Evolutionary conservation across 257 asterid species (phyloP), one percentile per base, ranked within the genome.

Genomic region (Vinca minor): DNA sequence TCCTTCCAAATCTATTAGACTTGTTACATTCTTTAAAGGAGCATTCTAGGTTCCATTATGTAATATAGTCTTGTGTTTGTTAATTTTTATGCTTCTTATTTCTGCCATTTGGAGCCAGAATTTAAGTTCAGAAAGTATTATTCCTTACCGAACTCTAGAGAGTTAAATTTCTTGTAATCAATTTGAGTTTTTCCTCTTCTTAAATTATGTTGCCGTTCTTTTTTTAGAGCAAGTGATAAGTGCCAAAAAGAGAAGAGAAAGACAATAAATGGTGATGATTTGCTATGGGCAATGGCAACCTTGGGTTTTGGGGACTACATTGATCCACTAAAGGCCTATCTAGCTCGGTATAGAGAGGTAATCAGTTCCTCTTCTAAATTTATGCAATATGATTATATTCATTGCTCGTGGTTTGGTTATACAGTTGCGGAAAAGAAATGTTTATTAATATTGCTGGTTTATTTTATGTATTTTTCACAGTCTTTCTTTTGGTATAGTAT

Each of bases 281-380:
- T 59, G 34, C 31, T 59, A 5, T 59, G 64, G 64, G 64, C 64
- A 20, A 59, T 59, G 64, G 49, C 64, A 23, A 38, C 64, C 17
- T 25, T 59, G 20, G 64, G 64, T 59, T 59, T 59, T 59, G 64
- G 38, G 49, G 64, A 59, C 20, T 59, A 59, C 49, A 38, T 59
- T 21, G 26, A 59, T 5, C 64, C 64, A 20, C 49, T 59, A 8
- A 59, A 59, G 49, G 32, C 49, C 20, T 59, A 59, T 23, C 32
- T 59, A 23, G 49, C n/a, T 38, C 29, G 64, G 6, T 59, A 59
- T 20, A 20, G 64, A 35, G 64, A 59, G 64, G 64, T 59, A 59
- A 36, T 36, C 11, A 20, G 21, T 34, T 9, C 20, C 32, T 35
- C 26, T 34, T n/a, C 31, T 35, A 21, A 34, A 23, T 2, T 15